phyloP scores from a whole-genome alignment of 108 stramenopile genomes.

The Discostella stelligeroides region DNA sequence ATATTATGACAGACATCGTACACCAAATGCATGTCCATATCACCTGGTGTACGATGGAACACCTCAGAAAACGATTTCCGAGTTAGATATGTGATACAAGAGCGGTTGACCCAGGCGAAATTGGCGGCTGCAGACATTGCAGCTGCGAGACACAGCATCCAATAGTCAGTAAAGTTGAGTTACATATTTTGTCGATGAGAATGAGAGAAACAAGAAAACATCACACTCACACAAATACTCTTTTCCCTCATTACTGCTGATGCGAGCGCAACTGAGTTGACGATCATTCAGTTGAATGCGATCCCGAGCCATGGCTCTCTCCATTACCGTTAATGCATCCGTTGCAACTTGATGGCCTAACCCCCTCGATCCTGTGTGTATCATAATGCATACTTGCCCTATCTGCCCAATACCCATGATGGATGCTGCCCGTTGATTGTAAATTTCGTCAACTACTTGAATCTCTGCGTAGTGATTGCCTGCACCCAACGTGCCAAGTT shows the following conservation, averaged over 20 bases:
- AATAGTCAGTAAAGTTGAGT: background rate
- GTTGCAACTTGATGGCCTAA: constrained; percentile 91
- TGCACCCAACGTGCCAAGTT: constrained; percentile 83
- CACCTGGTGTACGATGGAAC: constrained; percentile 77
- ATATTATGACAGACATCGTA: constrained; percentile 91
- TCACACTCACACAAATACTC: constrained; percentile 61
- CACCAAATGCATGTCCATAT: constrained; percentile 86
- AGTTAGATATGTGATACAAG: constrained; percentile 77
- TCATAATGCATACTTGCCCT: constrained; percentile 85
- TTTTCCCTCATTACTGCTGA: constrained; percentile 75
- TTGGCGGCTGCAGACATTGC: constrained; percentile 86
- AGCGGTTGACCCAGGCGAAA: constrained; percentile 90
- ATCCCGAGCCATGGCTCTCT: constrained; percentile 80
- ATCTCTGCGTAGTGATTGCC: constrained; percentile 91
- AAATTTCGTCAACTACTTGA: constrained; percentile 86
- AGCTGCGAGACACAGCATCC: constrained; percentile 2
- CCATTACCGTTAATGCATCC: constrained; percentile 81
- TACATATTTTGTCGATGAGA: background rate
- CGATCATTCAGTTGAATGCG: constrained; percentile 74
- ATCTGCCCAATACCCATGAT: constrained; percentile 71
- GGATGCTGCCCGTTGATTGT: constrained; percentile 64
- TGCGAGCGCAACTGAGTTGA: constrained; percentile 84
- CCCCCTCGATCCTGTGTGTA: constrained; percentile 81
- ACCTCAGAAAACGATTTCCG: constrained; percentile 82
- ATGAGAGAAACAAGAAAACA: constrained; percentile 11